Conservation (phyloP, 768 basidiomycete species). For the Boletus rufocinnamomeus region DNA sequence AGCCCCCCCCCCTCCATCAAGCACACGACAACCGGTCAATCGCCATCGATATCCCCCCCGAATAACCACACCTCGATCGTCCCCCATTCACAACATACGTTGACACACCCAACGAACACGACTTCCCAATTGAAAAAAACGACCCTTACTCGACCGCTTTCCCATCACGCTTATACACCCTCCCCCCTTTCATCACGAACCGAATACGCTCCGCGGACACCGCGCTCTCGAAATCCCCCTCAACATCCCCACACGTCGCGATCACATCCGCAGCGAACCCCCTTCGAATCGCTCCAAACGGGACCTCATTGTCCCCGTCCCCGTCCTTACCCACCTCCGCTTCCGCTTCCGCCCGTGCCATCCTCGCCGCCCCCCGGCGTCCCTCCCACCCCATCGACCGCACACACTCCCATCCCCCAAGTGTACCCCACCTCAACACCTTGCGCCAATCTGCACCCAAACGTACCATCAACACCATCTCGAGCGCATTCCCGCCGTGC, state of each 20-base stretch:
- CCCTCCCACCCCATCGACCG: slow-evolving; percentile 51
- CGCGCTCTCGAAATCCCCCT: slow-evolving; percentile 44
- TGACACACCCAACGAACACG: too few relatives aligned
- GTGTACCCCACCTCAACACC: slow-evolving; percentile 59
- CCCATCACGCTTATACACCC: slow-evolving; percentile 45
- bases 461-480: slow-evolving; percentile 60
- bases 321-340: slow-evolving; percentile 11
- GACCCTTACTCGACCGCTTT: slow-evolving; percentile 5
- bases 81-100: background rate
- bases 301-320: slow-evolving; percentile 51
- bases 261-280: slow-evolving; percentile 60
- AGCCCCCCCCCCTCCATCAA: too few relatives aligned
- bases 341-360: slow-evolving; percentile 30
- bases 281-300: slow-evolving; percentile 52
- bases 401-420: slow-evolving; percentile 60
- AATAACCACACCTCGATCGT: background rate
- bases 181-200: slow-evolving; percentile 63
- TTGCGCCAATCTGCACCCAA: slow-evolving; percentile 54
- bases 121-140: background rate
- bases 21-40: background rate
- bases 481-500: slow-evolving; percentile 61
- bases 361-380: slow-evolving; percentile 23
- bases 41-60: background rate
- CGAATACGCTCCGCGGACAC: slow-evolving; percentile 47
- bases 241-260: slow-evolving; percentile 40